Evolutionary conservation across 257 asterid species (phyloP), one percentile per base, ranked within the genome.

Genomic region (Nicotiana attenuata): DNA sequence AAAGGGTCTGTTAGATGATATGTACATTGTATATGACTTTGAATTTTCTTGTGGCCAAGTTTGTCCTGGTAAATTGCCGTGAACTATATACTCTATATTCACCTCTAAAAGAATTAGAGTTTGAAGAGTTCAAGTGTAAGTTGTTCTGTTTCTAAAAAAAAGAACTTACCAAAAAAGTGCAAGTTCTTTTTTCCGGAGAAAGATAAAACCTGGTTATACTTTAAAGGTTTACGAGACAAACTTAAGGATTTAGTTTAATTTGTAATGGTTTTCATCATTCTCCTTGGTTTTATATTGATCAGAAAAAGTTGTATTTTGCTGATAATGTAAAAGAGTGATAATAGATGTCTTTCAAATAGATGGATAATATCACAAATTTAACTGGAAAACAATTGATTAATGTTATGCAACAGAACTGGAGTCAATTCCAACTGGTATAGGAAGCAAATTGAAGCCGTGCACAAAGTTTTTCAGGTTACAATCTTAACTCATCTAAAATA

Each of bases 371-470:
- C 82, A 76, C 71, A 85, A 86, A 84, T 85, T 82, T 85, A 87
- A 86, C 93, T 90, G 88, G 86, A 82, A 71, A 88, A 73, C 61
- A 88, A 82, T 82, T 82, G 85, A 88, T 89, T 82, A 95, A 93
- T 88, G 89, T 83, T 86, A 90, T 95, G 96, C 85, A 88, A 92
- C 99, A 95, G 99, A 93, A 91, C 84, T 73, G 92, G 97, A 92
- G 91, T 91, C 97, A 85, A 85, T 86, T 88, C 85, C 97, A 87
- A 84, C 92, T 80, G 98, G 97, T 92, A 92, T 95, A 95, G 97
- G 99, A 92, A 93, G 97, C 98, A 95, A 93, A 93, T 92, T 94
- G 90, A 93, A 95, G 99, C 98, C 99, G 86, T 95, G 99, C 98
- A 91, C 96, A 89, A 93, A 93, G 94, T 95, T 93, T 93, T 93